phyloP scores from a whole-genome alignment of 2,329 filamentous ascomycete species.

The Curvularia spicifera region DNA sequence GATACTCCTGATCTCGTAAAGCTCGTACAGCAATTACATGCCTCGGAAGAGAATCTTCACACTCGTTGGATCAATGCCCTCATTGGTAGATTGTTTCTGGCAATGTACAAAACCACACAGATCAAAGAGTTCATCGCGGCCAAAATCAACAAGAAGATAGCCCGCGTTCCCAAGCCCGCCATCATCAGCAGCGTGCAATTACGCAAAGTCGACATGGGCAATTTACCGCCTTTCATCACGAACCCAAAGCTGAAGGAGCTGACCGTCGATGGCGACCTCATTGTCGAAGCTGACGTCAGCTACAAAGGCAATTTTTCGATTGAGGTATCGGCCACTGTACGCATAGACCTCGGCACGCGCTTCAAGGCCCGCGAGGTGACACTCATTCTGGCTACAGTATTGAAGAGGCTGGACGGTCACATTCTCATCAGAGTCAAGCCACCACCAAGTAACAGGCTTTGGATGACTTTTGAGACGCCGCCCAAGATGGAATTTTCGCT shows the following conservation, averaged over 20 bases:
- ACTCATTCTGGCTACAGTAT: slow-evolving; percentile 81
- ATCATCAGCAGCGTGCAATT: slow-evolving; percentile 88
- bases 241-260: slow-evolving; percentile 88
- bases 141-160: slow-evolving; percentile 96
- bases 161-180: slow-evolving; percentile 86
- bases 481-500: slow-evolving; percentile 94
- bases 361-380: slow-evolving; percentile 93
- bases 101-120: slow-evolving; percentile 82
- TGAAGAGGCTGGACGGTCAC: slow-evolving; percentile 87
- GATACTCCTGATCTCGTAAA: slow-evolving; percentile 86
- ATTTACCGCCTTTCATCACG: slow-evolving; percentile 84
- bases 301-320: slow-evolving; percentile 90
- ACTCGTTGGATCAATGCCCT: slow-evolving; percentile 94
- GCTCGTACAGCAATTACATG: slow-evolving; percentile 87
- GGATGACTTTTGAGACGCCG: slow-evolving; percentile 93
- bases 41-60: slow-evolving; percentile 87
- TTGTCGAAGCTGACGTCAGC: slow-evolving; percentile 82
- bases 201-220: slow-evolving; percentile 82
- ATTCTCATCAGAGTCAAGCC: slow-evolving; percentile 87
- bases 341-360: slow-evolving; percentile 84
- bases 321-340: slow-evolving; percentile 89
- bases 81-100: slow-evolving; percentile 85
- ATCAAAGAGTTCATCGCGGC: slow-evolving; percentile 78
- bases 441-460: slow-evolving; percentile 92
- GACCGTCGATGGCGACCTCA: slow-evolving; percentile 88